Evolutionary conservation across 2,329 filamentous ascomycete species (phyloP).

Genomic region (Diaporthe sp.): DNA sequence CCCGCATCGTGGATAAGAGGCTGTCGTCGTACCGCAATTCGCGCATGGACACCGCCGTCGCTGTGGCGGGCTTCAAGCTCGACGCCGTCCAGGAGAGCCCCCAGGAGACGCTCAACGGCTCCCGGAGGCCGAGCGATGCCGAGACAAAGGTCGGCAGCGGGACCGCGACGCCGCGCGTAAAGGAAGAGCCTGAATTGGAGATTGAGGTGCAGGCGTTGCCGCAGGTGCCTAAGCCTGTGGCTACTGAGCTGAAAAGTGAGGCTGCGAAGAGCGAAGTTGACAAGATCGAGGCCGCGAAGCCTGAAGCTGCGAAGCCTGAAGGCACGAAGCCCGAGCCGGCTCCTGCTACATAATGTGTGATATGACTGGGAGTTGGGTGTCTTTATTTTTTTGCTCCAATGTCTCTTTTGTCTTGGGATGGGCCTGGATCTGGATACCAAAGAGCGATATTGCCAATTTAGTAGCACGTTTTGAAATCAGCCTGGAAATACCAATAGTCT

Average conservation of each 20-base stretch:
- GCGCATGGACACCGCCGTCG: constrained; percentile 12
- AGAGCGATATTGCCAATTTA: constrained; percentile 1
- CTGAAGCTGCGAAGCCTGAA: not conserved
- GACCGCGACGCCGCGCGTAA: not conserved
- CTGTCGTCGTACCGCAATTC: constrained; percentile 31
- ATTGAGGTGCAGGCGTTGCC: not conserved
- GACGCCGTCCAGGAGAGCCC: constrained; percentile 24
- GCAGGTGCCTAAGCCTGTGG: constrained; percentile 2
- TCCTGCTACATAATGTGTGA: constrained; percentile 19
- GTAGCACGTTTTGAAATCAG: not conserved
- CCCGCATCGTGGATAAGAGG: constrained; percentile 36
- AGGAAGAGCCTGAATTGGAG: not conserved
- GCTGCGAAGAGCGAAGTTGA: too few species aligned
- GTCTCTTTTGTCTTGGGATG: constrained; percentile 18
- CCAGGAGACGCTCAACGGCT: constrained; percentile 15
- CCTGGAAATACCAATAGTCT: not conserved
- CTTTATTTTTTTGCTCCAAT: not conserved
- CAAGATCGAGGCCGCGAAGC: not conserved
- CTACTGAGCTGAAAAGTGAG: not conserved
- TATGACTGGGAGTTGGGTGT: constrained; percentile 7
- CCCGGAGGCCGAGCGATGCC: constrained; percentile 19
- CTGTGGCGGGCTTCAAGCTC: not conserved
- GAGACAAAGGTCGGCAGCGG: constrained; percentile 21
- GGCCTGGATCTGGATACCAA: constrained; percentile 10
- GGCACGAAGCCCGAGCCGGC: not conserved